Base-by-base conservation (phyloP, 345 rosid species). In the Populus simonii region DNA sequence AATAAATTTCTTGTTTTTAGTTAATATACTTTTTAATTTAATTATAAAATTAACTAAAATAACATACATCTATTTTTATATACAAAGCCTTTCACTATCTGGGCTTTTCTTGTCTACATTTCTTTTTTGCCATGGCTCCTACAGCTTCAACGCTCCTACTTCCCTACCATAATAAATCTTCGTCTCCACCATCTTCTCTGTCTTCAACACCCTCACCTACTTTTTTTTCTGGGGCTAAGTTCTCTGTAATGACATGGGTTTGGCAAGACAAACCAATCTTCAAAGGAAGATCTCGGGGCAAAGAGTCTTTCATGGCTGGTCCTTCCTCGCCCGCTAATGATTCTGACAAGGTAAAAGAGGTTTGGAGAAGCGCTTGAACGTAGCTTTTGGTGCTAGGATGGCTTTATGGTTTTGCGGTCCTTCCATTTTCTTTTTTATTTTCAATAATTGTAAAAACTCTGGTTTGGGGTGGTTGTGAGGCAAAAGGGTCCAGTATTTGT, bases 61-160 rank as follows among this genome's bases (percentile, higher is more conserved):
- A 27, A 27, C 27, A 27, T 27, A 27, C 27, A 27, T 27, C 27
- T 27, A 27, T 27, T 20, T 15, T 27, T 16, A 29, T 1, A 63
- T 8, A 39, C 6, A 39, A 1, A 74, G 10, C 12, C 17, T 27
- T 36, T 27, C 6, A 63, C 20, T 43, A 61, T 23, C 27, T 27
- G 1, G 27, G 27, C 27, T 27, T 27, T 8, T 22, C 41, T 38
- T 59, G 8, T n/a, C 43, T 59, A 1, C 18, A 23, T 59, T 72
- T 10, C 7, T 8, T 1, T 36, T 39, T n/a, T 29, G 25, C 18
- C 39, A 77, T 89, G 92, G 90, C 93, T 5, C 96, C 96, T 3
- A 85, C 91, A 5, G 94, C 94, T 41, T 91, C 96, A 80, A 92
- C 89, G 94, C 83, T 92, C 41, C 83, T 76, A 38, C 88, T 90